Evolutionary conservation across 1,284 basidiomycete species (phyloP), one percentile per base, ranked within the genome.

Genomic region (Boletellus deceptivus): DNA sequence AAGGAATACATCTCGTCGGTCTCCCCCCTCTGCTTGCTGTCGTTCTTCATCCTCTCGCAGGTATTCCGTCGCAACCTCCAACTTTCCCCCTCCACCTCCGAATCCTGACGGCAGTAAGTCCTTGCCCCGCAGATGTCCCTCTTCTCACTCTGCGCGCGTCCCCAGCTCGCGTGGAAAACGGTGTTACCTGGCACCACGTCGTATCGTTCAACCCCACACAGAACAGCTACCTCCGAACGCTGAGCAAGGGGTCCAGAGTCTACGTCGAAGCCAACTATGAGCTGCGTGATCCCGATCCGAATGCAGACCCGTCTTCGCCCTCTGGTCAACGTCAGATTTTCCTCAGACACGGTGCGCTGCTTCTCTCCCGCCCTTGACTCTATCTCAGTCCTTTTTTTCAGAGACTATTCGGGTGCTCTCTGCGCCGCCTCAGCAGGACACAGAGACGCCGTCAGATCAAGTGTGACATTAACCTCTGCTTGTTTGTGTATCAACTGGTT

Each of bases 281-380:
- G 65, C 66, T 91, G 24, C 79, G 83, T 38, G 88, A 91, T 55
- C 77, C 87, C 7, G 84, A 86, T 43, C 65, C 75, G 6, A 72
- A 70, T 41, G 78, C 84, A 9, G 85, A 89, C 46, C 75, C 86
- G 3, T 70, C 75, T 42, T 79, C 83, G 1, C 78, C 82, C 25
- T 75, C 81, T 52, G 85, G 83, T 1, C 88, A 89, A 63, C 80
- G 86, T 31, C 89, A 91, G 64, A 86, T 91, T 50, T 87, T 90
- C 70, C 73, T 91, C 39, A 76, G 78, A 60, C 88, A 91, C 55
- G 88, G 89, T 88, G 53, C 37, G 75, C 20, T 17, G 7, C n/a
- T 25, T 27, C 14, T 45, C 8, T 10, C 11, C 29, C 7, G 9
- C 63, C 58, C 34, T 50, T 35, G 20, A 38, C 37, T 48, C 40